Evolutionary conservation across 768 basidiomycete species (phyloP).

Genomic region (Galerina sulciceps): DNA sequence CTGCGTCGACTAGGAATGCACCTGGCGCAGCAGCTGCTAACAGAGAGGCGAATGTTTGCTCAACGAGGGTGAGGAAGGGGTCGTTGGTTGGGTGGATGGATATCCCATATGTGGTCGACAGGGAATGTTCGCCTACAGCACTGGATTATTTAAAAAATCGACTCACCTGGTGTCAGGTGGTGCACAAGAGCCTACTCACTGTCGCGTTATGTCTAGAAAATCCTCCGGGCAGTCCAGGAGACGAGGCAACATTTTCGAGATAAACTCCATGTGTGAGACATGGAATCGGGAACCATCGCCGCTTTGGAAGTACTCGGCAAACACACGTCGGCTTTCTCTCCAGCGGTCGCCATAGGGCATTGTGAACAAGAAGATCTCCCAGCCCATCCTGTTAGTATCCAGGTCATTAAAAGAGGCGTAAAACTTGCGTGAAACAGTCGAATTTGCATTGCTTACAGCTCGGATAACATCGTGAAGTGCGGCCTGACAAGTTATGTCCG

Average conservation of each 20-base stretch:
- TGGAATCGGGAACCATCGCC: background rate
- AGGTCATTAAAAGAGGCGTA: too few species aligned
- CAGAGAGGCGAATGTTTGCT: background rate
- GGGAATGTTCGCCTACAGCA: background rate
- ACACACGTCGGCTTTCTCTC: conserved; percentile 3
- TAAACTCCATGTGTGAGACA: background rate
- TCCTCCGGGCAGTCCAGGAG: background rate
- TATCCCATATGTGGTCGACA: background rate
- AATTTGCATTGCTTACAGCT: background rate
- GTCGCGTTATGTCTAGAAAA: background rate
- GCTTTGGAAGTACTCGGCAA: background rate
- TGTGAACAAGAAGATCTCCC: background rate
- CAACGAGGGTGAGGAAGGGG: background rate
- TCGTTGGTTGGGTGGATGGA: background rate
- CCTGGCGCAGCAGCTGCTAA: background rate
- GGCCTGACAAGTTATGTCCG: background rate
- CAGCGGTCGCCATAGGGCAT: conserved; percentile 3
- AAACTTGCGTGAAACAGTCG: too few species aligned
- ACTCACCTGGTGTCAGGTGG: background rate
- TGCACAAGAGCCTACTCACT: background rate
- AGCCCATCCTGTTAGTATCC: background rate
- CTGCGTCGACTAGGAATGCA: background rate
- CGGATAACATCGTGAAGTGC: conserved; percentile 7
- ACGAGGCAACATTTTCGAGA: background rate
- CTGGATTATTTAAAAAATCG: background rate